A percentile compares a stretch with the other conserved stretches of the same genome.
These are phyloP conservation scores for Penicillium corylophilum DNA, from an alignment of 2,329 filamentous ascomycete genomes.

Conservation along the genomic window DNA sequence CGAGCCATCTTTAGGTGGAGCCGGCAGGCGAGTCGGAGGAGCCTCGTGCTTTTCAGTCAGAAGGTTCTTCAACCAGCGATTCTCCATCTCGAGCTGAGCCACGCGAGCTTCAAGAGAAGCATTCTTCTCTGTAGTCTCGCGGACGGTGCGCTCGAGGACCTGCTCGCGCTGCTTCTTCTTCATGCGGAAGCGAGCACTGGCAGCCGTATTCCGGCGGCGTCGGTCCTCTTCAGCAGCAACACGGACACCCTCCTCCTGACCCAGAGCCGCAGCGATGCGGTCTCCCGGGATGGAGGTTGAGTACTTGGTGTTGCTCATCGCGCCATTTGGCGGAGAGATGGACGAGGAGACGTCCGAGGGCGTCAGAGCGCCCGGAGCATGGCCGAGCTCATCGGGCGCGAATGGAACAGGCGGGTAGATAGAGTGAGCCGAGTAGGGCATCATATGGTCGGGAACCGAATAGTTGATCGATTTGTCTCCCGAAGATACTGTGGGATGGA, in stretches of 20 bases:
- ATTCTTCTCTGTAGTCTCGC: slow-evolving; percentile 81
- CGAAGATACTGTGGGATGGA: slow-evolving; percentile 18
- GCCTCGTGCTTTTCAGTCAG: slow-evolving; percentile 74
- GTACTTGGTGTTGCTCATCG: slow-evolving; percentile 42
- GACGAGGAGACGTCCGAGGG: slow-evolving; percentile 45
- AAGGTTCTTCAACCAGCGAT: slow-evolving; percentile 77
- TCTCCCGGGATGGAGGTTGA: slow-evolving; percentile 40
- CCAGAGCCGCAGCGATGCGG: slow-evolving; percentile 48
- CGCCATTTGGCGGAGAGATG: slow-evolving; percentile 42
- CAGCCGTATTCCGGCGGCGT: slow-evolving; percentile 82
- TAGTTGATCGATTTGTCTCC: slow-evolving; percentile 41
- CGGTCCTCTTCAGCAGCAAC: slow-evolving; percentile 84
- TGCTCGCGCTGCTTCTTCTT: slow-evolving; percentile 97
- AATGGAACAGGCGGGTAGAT: slow-evolving; percentile 41
- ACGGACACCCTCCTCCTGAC: slow-evolving; percentile 69
- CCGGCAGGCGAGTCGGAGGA: slow-evolving; percentile 21
- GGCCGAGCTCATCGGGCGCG: slow-evolving; percentile 37
- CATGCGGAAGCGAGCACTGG: slow-evolving; percentile 82
- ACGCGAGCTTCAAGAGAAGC: slow-evolving; percentile 70
- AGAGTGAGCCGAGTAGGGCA: slow-evolving; percentile 39
- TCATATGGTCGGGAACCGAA: slow-evolving; percentile 39
- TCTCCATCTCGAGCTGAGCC: slow-evolving; percentile 76
- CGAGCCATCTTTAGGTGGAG: slow-evolving; percentile 24
- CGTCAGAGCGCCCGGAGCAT: slow-evolving; percentile 37
- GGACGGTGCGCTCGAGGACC: slow-evolving; percentile 75